phyloP scores from a whole-genome alignment of 2,329 filamentous ascomycete genomes.

The Penicillium sp. region DNA sequence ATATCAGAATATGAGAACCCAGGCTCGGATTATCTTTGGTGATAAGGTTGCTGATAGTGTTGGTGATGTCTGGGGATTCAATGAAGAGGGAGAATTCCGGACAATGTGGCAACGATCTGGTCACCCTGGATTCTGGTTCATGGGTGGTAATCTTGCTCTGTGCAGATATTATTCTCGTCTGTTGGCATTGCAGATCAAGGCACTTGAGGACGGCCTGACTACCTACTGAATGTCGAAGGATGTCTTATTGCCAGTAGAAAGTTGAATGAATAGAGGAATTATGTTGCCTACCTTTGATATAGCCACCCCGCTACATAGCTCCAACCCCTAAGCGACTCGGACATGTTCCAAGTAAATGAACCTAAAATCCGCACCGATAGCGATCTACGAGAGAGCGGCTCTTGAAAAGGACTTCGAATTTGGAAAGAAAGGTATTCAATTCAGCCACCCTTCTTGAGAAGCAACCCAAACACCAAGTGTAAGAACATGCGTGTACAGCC shows the following conservation, averaged over 20 bases:
- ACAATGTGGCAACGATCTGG: constrained; percentile 64
- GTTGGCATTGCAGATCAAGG: constrained; percentile 55
- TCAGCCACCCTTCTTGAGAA: constrained; percentile 30
- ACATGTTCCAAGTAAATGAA: no score
- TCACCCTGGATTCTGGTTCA: constrained; percentile 68
- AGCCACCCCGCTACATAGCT: no score
- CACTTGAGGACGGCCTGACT: constrained; percentile 35
- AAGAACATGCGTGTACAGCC: constrained; percentile 34
- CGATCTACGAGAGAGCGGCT: no score
- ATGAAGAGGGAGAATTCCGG: constrained; percentile 57
- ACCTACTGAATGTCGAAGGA: constrained; percentile 4
- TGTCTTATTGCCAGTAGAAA: neutral
- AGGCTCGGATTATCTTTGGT: constrained; percentile 63
- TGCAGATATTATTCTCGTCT: constrained; percentile 63
- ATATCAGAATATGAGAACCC: constrained; percentile 70
- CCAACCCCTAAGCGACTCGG: no score
- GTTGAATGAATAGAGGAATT: no score
- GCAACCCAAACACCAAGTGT: constrained; percentile 34
- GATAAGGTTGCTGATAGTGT: constrained; percentile 62
- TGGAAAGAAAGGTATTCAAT: neutral
- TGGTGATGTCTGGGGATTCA: constrained; percentile 63
- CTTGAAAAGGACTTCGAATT: no score
- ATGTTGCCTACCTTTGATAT: no score
- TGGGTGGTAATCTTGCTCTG: constrained; percentile 66
- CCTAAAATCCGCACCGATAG: no score